Conservation (phyloP, 1,139 yeast genomes). For the Protomyces macrosporus region DNA sequence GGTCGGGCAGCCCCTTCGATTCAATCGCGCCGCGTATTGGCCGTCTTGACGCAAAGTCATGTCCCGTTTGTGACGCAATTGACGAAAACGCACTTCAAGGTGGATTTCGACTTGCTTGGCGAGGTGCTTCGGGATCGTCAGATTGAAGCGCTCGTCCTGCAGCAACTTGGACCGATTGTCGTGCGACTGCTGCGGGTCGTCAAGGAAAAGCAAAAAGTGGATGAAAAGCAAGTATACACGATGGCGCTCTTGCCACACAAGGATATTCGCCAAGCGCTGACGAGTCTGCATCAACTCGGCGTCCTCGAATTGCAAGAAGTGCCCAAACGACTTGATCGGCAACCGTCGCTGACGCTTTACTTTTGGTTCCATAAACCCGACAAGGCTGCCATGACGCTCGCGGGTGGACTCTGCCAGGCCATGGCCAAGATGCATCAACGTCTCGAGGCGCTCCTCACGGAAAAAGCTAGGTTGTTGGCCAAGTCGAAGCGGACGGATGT, state of each 20-base stretch:
- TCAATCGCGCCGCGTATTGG: conserved; percentile 33
- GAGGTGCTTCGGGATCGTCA: conserved; percentile 48
- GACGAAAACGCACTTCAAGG: conserved; percentile 28
- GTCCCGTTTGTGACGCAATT: neutral
- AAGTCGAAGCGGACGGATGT: conserved; percentile 23
- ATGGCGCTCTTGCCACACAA: conserved; percentile 70
- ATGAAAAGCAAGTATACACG: conserved; percentile 57
- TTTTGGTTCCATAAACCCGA: conserved; percentile 67
- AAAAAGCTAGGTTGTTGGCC: conserved; percentile 1
- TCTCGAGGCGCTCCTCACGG: conserved; percentile 1
- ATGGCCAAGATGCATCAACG: conserved; percentile 22
- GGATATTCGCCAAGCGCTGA: conserved; percentile 54
- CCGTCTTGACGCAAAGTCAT: conserved; percentile 39
- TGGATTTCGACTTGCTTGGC: conserved; percentile 39
- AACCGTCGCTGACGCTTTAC: conserved; percentile 82
- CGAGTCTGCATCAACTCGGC: conserved; percentile 41
- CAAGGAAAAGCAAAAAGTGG: conserved; percentile 61
- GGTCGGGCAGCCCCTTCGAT: conserved; percentile 30
- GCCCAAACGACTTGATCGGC: conserved; percentile 85
- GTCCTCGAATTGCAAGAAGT: conserved; percentile 67
- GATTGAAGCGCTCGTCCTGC: conserved; percentile 56
- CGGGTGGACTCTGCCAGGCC: conserved; percentile 41
- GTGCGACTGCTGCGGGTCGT: conserved; percentile 63
- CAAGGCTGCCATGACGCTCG: conserved; percentile 48
- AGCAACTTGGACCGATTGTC: conserved; percentile 47